These are phyloP conservation scores for Mycosphaerella sp. DNA, from an alignment of 2,329 filamentous ascomycete genomes.

Conservation along the genomic window DNA sequence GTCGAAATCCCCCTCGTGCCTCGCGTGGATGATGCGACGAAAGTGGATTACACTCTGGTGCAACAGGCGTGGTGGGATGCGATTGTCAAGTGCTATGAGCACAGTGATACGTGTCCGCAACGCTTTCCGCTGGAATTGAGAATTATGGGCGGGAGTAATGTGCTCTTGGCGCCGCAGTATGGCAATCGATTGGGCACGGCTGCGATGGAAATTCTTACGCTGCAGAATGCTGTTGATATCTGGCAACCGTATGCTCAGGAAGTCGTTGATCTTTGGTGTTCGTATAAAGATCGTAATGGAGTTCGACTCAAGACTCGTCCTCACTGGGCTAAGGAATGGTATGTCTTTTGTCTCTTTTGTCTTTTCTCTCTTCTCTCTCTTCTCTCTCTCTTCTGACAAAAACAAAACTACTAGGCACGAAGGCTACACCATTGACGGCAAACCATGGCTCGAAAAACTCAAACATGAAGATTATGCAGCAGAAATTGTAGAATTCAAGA, in stretches of 20 bases:
- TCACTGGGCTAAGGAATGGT: slow-evolving; percentile 46
- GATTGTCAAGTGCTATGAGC: slow-evolving; percentile 41
- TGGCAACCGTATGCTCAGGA: slow-evolving; percentile 41
- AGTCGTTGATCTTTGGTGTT: slow-evolving; percentile 40
- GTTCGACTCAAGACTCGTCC: slow-evolving; percentile 36
- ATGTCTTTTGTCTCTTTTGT: too few relatives aligned
- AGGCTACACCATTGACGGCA: not conserved
- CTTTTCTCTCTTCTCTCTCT: too few relatives aligned
- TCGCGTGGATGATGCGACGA: slow-evolving; percentile 27
- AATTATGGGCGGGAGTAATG: slow-evolving; percentile 12
- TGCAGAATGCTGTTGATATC: slow-evolving; percentile 37
- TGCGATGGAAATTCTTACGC: slow-evolving; percentile 14
- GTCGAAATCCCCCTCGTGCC: slow-evolving; percentile 35
- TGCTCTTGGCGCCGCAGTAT: slow-evolving; percentile 10
- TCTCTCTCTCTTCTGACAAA: too few relatives aligned
- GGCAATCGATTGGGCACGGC: slow-evolving; percentile 8
- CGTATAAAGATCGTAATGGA: slow-evolving; percentile 32
- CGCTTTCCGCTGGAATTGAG: slow-evolving; percentile 12
- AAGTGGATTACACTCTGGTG: slow-evolving; percentile 40
- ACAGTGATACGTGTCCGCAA: slow-evolving; percentile 29
- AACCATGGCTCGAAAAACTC: slow-evolving; percentile 9
- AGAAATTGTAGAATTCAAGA: slow-evolving; percentile 10
- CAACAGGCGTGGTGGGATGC: slow-evolving; percentile 48
- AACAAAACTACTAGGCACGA: not conserved
- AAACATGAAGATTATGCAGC: slow-evolving; percentile 8